Percentiles rank a stretch among this genome's conserved stretches.
These are phyloP conservation scores for Fusarium praegraminearum DNA, from an alignment of 2,329 filamentous ascomycete species.

Conservation along the genomic window DNA sequence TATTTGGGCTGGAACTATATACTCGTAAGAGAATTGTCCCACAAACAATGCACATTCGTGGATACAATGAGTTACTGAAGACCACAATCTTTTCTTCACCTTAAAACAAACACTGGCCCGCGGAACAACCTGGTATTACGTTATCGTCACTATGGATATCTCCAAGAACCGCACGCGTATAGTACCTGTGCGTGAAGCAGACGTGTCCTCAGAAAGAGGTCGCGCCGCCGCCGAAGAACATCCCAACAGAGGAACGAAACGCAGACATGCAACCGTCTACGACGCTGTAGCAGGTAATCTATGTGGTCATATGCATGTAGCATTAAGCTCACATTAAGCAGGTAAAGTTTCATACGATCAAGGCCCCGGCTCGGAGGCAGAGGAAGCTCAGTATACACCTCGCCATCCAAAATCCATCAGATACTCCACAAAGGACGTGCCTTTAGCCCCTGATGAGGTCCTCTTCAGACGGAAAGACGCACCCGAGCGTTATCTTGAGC, in stretches of 20 bases:
- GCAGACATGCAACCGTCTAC: constrained; percentile 69
- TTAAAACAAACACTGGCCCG: constrained; percentile 11
- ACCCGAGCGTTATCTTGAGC: constrained; percentile 75
- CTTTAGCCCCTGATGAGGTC: constrained; percentile 75
- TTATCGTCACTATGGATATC: constrained; percentile 25
- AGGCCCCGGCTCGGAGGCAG: constrained; percentile 41
- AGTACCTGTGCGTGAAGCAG: constrained; percentile 24
- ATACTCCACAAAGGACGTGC: constrained; percentile 46
- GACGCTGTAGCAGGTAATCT: constrained; percentile 76
- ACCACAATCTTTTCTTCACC: constrained; percentile 20
- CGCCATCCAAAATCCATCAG: constrained; percentile 38
- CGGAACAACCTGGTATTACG: not conserved
- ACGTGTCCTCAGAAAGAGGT: constrained; percentile 16
- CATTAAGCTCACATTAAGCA: constrained; percentile 46
- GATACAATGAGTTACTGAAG: constrained; percentile 3
- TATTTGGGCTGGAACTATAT: too few relatives aligned
- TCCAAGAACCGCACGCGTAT: constrained; percentile 4
- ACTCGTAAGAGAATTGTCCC: not conserved
- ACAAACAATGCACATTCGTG: constrained; percentile 33
- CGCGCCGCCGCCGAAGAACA: constrained; percentile 20
- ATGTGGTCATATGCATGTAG: not conserved
- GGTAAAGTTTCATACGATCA: constrained; percentile 49
- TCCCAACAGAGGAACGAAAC: constrained; percentile 34
- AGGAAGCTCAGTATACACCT: constrained; percentile 29
- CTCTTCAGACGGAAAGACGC: constrained; percentile 75